These are phyloP conservation scores for Diddensiella santjacobensis DNA, from an alignment of 805 yeast genomes.

Conservation along the genomic window DNA sequence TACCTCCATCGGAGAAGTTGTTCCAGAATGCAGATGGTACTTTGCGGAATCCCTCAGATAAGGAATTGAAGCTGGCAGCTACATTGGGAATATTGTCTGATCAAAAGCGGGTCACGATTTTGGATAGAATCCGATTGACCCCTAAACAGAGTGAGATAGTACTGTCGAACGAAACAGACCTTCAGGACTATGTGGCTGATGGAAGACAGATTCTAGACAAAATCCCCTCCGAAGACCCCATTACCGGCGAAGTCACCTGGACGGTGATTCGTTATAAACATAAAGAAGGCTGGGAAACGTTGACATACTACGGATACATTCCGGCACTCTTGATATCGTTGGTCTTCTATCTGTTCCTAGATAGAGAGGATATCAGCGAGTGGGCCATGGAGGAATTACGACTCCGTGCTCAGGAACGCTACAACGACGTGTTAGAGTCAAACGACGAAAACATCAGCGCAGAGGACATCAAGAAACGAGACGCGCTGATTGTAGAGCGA, in stretches of 20 bases:
- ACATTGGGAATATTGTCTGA: constrained; percentile 60
- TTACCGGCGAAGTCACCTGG: constrained; percentile 78
- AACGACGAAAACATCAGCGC: constrained; percentile 41
- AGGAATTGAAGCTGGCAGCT: constrained; percentile 65
- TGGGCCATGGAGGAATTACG: constrained; percentile 86
- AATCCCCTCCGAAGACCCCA: constrained; percentile 75
- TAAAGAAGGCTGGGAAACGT: constrained; percentile 82
- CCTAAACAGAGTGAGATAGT: constrained; percentile 52
- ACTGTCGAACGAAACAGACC: constrained; percentile 57
- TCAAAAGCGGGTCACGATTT: constrained; percentile 49
- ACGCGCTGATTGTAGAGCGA: constrained; percentile 74
- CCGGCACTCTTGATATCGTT: constrained; percentile 63
- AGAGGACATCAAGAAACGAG: constrained; percentile 62
- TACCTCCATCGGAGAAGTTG: constrained; percentile 62
- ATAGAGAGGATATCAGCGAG: constrained; percentile 51
- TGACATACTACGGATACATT: constrained; percentile 66
- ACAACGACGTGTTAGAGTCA: constrained; percentile 49
- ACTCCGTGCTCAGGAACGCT: constrained; percentile 67
- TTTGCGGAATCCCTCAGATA: constrained; percentile 63
- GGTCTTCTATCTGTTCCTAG: constrained; percentile 48
- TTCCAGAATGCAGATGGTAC: constrained; percentile 76
- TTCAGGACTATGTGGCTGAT: constrained; percentile 48
- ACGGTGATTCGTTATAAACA: constrained; percentile 66
- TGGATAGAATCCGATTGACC: constrained; percentile 47
- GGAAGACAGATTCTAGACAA: constrained; percentile 73